Evolutionary conservation across 345 rosid genomes (phyloP), one percentile per base, ranked within the genome.

Genomic region (Rhizophora mangle): DNA sequence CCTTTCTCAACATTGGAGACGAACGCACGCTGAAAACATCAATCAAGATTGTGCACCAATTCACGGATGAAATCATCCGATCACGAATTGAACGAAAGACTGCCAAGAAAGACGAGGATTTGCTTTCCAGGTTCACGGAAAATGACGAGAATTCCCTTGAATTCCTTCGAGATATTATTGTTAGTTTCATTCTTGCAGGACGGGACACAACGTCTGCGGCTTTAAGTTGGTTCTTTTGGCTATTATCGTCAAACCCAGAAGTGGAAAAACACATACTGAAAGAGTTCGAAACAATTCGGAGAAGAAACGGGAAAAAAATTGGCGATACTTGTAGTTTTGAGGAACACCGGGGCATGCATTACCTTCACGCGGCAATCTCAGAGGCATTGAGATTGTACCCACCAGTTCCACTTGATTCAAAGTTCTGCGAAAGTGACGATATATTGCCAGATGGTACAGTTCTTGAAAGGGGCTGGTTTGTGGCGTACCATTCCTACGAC

Each of bases 101-200:
- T 0, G 32, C 8, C 6, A 31, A 22, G 15, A 53, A 64, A 20
- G 62, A 51, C n/a, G 66, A 69, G 27, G 78, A 75, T 58, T 51
- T 75, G 24, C 70, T 69, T 4, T 69, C 78, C 2, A 65, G 78
- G 29, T 74, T 74, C 65, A 68, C 64, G 0, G 34, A 15, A 47
- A 30, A 64, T 5, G 61, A 43, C 0, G 47, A 64, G 6, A 58
- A 52, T 7, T 69, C 66, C 5, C 43, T 31, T 0, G 57, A 70
- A 29, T 76, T 70, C 58, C 74, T 76, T 43, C 30, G 71, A n/a
- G 79, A 65, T 18, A 43, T 70, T 30, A 51, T 70, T 32, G 70
- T 60, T 21, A 76, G 75, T 63, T 70, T 76, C 58, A 70, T 76
- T 55, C 68, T 70, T 0, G 75, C 74, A 1, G 79, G 79, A 6